These are phyloP conservation scores for Talaromyces sp. DNA, from an alignment of 2,329 filamentous ascomycete species.

Conservation along the genomic window DNA sequence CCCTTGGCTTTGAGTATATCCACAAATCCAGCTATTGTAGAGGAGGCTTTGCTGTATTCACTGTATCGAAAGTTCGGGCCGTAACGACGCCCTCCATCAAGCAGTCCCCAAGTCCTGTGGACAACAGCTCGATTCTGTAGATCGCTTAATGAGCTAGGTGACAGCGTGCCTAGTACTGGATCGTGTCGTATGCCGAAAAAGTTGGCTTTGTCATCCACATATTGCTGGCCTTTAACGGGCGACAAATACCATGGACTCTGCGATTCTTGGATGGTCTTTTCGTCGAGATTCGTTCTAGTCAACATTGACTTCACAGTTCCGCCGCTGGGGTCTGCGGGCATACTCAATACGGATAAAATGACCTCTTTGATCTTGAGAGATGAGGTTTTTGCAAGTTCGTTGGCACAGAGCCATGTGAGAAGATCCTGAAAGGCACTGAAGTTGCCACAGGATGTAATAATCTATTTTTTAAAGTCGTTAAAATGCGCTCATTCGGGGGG, in stretches of 20 bases:
- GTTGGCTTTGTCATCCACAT: neutral
- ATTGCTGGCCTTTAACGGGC: neutral
- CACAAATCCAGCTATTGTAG: neutral
- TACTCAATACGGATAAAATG: constrained; percentile 20
- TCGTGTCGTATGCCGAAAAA: neutral
- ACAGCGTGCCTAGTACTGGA: neutral
- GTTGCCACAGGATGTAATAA: constrained; percentile 59
- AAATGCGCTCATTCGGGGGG: neutral
- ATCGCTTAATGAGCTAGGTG: neutral
- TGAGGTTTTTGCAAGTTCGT: constrained; percentile 48
- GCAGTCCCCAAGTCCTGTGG: neutral
- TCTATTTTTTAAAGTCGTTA: constrained; percentile 33
- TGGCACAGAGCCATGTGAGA: constrained; percentile 51
- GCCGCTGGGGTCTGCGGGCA: constrained; percentile 49
- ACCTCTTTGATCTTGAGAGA: neutral
- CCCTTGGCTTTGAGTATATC: neutral
- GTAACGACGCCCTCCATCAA: neutral
- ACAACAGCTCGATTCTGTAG: neutral
- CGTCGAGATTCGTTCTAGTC: constrained; percentile 25
- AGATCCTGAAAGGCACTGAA: constrained; percentile 61
- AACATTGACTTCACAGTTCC: constrained; percentile 67
- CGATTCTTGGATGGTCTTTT: neutral
- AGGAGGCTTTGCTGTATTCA: neutral
- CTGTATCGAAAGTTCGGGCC: neutral
- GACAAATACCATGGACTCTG: neutral